phyloP scores from a whole-genome alignment of 2,329 filamentous ascomycete genomes.

The Colletotrichum orchidophilum region DNA sequence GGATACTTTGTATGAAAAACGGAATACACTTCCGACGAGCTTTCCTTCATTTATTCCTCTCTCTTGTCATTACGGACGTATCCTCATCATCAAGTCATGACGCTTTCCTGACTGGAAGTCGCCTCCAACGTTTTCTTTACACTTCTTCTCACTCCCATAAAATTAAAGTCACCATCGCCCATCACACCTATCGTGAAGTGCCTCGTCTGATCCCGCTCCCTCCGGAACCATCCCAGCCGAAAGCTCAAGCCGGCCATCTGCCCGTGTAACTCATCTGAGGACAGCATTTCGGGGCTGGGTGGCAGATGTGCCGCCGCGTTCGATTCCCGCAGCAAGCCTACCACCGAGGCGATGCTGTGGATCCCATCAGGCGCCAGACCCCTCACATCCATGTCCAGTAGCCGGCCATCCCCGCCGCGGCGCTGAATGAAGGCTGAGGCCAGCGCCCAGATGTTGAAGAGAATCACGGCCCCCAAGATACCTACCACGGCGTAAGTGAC shows the following conservation, averaged over 20 bases:
- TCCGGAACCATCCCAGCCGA: conserved; percentile 17
- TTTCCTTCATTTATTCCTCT: not conserved
- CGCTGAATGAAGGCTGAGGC: not conserved
- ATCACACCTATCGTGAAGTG: conserved; percentile 3
- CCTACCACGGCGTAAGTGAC: conserved; percentile 14
- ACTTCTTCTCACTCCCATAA: not conserved
- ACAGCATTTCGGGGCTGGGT: not conserved
- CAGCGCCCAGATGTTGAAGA: conserved; percentile 11
- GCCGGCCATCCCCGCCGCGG: not conserved
- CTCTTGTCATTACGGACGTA: not conserved
- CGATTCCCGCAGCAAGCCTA: not conserved
- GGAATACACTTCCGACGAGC: not conserved
- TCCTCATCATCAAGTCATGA: not conserved
- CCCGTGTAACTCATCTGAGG: conserved; percentile 4
- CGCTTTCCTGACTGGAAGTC: not conserved
- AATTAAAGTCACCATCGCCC: not conserved
- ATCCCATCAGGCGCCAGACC: conserved; percentile 9
- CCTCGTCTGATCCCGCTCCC: not conserved
- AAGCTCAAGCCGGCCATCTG: not conserved
- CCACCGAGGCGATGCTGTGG: not conserved
- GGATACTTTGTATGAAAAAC: rapidly evolving
- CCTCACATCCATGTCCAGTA: conserved; percentile 6
- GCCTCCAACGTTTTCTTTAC: conserved; percentile 2
- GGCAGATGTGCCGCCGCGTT: conserved; percentile 7
- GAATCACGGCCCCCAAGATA: not conserved